Percentiles rank a stretch among this genome's conserved stretches.
phyloP scores from a whole-genome alignment of 164 flowering plant species.

The Vitis rupestris region DNA sequence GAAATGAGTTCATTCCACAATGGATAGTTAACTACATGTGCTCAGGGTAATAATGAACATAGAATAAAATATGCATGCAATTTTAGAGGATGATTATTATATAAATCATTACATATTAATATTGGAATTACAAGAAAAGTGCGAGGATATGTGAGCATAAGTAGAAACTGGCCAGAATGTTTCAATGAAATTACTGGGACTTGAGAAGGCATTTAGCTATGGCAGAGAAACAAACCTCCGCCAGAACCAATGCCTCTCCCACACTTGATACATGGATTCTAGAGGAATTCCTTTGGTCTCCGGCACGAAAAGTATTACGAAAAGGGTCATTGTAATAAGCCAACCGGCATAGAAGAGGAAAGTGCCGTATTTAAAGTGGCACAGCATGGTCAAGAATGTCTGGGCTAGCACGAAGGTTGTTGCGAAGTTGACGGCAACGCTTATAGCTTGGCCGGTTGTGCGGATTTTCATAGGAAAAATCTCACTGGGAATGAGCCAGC shows the following conservation, averaged over 20 bases:
- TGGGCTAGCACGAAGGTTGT: conserved; percentile 59
- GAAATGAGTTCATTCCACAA: no score
- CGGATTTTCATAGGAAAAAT: conserved; percentile 69
- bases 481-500: conserved; percentile 77
- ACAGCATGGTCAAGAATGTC: conserved; percentile 59
- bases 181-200: neutral
- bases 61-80: no score
- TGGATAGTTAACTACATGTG: no score
- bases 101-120: no score
- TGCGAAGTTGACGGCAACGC: conserved; percentile 59
- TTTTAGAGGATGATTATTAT: no score
- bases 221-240: conserved; percentile 24
- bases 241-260: conserved; percentile 83
- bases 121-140: no score
- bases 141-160: no score
- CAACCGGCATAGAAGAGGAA: conserved; percentile 68
- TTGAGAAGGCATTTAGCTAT: no score
- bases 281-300: conserved; percentile 71
- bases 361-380: conserved; percentile 57
- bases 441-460: conserved; percentile 60
- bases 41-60: no score
- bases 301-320: conserved; percentile 50
- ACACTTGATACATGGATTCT: conserved; percentile 56
- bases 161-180: no score
- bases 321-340: conserved; percentile 51